A percentile compares a stretch with the other conserved stretches of the same genome.
phyloP scores from a whole-genome alignment of 495 filamentous ascomycete genomes.

The Extremus antarcticus region DNA sequence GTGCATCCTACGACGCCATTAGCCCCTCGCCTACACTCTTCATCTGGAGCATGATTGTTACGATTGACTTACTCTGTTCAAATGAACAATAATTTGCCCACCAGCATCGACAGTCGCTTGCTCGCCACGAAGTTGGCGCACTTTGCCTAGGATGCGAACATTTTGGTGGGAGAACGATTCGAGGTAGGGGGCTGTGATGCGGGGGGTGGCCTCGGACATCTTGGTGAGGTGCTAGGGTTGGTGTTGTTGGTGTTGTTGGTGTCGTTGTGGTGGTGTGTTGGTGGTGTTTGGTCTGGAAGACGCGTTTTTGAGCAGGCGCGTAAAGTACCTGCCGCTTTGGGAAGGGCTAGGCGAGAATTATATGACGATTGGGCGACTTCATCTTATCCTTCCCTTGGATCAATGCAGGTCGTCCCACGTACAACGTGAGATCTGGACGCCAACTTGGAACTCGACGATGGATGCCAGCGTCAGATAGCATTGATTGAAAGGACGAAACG shows the following conservation, averaged over 20 bases:
- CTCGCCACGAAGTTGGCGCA: slow-evolving; percentile 70
- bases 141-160: slow-evolving; percentile 79
- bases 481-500: too few species aligned
- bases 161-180: slow-evolving; percentile 36
- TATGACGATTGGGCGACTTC: too few species aligned
- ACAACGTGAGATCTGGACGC: too few species aligned
- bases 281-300: background rate
- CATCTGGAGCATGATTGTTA: background rate
- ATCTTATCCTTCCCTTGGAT: too few species aligned
- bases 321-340: too few species aligned
- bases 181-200: slow-evolving; percentile 33
- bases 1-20: slow-evolving; percentile 47
- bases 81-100: slow-evolving; percentile 57
- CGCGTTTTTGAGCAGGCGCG: background rate
- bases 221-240: too few species aligned
- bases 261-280: background rate
- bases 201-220: slow-evolving; percentile 31
- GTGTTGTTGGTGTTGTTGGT: too few species aligned
- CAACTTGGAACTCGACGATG: too few species aligned
- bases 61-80: slow-evolving; percentile 53
- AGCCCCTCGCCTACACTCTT: too few species aligned
- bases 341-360: background rate
- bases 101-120: slow-evolving; percentile 64
- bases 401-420: too few species aligned
- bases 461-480: too few species aligned